A percentile compares a stretch with the other conserved stretches of the same genome.
Evolutionary conservation across 257 asterid species (phyloP).

Genomic region (Salvia rosmarinus): DNA sequence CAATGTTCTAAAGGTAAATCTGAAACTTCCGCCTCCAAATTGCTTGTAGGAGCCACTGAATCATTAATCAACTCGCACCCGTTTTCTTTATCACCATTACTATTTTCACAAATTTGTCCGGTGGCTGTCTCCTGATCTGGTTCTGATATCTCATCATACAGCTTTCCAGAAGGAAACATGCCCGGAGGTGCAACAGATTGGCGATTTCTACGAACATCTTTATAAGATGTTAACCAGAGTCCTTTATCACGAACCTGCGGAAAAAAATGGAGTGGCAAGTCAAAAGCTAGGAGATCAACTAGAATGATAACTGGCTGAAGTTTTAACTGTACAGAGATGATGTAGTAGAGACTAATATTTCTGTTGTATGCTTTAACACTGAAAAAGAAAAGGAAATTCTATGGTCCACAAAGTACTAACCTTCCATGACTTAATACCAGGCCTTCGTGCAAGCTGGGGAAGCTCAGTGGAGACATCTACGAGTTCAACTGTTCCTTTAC

Average conservation of each 20-base stretch:
- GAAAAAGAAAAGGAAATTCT: slow-evolving; percentile 19
- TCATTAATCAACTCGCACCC: slow-evolving; percentile 40
- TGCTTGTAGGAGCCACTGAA: slow-evolving; percentile 39
- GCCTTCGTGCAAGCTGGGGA: slow-evolving; percentile 89
- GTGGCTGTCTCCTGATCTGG: slow-evolving; percentile 41
- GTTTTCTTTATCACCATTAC: slow-evolving; percentile 40
- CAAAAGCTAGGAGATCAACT: slow-evolving; percentile 19
- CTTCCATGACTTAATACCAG: slow-evolving; percentile 92
- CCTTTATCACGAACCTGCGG: slow-evolving; percentile 89
- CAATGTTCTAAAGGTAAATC: slow-evolving; percentile 85
- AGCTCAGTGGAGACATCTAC: slow-evolving; percentile 84
- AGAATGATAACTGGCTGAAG: neutral
- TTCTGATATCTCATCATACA: slow-evolving; percentile 53
- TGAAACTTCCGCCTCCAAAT: slow-evolving; percentile 69
- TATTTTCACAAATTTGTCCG: slow-evolving; percentile 33
- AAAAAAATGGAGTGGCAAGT: slow-evolving; percentile 29
- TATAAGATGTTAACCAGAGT: slow-evolving; percentile 67
- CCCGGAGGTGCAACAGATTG: slow-evolving; percentile 68
- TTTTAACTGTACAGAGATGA: slow-evolving; percentile 14
- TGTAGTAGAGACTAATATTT: neutral
- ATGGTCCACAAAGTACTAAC: slow-evolving; percentile 43
- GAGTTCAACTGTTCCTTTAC: slow-evolving; percentile 81
- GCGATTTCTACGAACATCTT: slow-evolving; percentile 63
- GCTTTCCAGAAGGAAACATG: slow-evolving; percentile 94
- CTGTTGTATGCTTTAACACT: slow-evolving; percentile 1